Evolutionary conservation across 345 rosid species (phyloP), one percentile per base, ranked within the genome.

Genomic region (Conringia planisiliqua): DNA sequence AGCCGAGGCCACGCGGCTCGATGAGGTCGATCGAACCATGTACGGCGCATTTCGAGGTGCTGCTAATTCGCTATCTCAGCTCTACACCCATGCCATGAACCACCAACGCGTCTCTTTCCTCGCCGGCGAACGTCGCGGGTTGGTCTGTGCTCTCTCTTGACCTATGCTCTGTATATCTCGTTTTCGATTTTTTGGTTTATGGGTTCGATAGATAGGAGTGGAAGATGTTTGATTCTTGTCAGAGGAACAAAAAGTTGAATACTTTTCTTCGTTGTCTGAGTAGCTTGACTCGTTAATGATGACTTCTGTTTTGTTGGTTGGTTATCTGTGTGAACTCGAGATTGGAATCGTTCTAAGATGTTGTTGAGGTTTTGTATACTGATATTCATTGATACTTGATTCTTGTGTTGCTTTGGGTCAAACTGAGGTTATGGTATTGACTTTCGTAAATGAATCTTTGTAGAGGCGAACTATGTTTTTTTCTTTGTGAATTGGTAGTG

Each of bases 11-110:
- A 80, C 87, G 29, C 86, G 89, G 55, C 90, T 94, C 29, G 97
- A 94, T 74, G 98, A 94, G 84, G 93, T 94, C 42, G 98, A 91
- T 77, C 85, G 96, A 68, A 91, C 90, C 79, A 88, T 91, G 88
- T 87, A 94, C 78, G 77, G 87, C 43, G 85, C 95, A 56, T 94
- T 94, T 77, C 87, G 97, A 55, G 83, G 92, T 78, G 98, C 96
- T 18, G 98, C 98, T 65, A 94, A 91, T 77, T 94, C 96, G 14
- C 86, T 94, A 4, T 91, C 97, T 16, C 98, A 90, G 86, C 98
- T 94, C 42, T 91, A 94, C 74, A 83, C 91, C 0, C 93, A 88
- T 68, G 82, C 96, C 72, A 86, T 88, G 93, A 88, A 78, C 64
- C 89, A 90, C 47, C 91, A 88, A 79, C 89, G 89, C 42, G 85